A percentile compares a stretch with the other conserved stretches of the same genome.
phyloP scores from a whole-genome alignment of 2,329 filamentous ascomycete genomes.

The Plenodomus tracheiphilus region DNA sequence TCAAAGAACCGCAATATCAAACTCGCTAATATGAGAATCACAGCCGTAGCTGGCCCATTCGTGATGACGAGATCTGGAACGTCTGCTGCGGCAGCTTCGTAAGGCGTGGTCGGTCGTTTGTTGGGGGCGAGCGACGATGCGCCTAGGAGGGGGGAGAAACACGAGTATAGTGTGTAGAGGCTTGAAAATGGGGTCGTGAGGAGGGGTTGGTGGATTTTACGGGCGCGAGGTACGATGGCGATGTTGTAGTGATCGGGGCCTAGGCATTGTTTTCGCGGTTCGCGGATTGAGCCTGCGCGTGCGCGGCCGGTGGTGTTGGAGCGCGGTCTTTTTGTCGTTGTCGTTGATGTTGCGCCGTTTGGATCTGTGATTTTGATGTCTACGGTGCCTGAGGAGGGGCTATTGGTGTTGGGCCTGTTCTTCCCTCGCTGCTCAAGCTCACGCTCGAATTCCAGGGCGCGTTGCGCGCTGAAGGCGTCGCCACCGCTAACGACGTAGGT shows the following conservation, averaged over 20 bases:
- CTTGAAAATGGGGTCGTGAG: conserved; percentile 72
- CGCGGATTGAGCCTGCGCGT: background rate
- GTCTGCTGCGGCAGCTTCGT: conserved; percentile 27
- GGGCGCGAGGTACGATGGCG: conserved; percentile 72
- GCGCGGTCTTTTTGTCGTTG: background rate
- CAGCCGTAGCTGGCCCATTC: conserved; percentile 87
- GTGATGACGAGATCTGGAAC: conserved; percentile 78
- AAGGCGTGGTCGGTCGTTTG: conserved; percentile 8
- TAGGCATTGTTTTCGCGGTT: conserved; percentile 7
- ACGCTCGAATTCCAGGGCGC: conserved; percentile 67
- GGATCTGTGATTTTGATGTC: conserved; percentile 5
- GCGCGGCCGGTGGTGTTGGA: background rate
- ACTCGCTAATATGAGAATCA: conserved; percentile 69
- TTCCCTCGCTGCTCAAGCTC: conserved; percentile 26
- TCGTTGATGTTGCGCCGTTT: conserved; percentile 1
- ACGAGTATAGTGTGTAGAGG: conserved; percentile 65
- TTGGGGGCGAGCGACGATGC: conserved; percentile 21
- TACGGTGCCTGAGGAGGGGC: background rate
- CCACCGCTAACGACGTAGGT: conserved; percentile 82
- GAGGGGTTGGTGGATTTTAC: conserved; percentile 80
- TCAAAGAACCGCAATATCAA: conserved; percentile 60
- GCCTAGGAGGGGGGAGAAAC: conserved; percentile 59
- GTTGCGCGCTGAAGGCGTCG: conserved; percentile 70
- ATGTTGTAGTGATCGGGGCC: conserved; percentile 60
- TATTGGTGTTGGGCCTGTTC: conserved; percentile 1